phyloP scores from a whole-genome alignment of 306 rosid species.

The Styphnolobium japonicum region DNA sequence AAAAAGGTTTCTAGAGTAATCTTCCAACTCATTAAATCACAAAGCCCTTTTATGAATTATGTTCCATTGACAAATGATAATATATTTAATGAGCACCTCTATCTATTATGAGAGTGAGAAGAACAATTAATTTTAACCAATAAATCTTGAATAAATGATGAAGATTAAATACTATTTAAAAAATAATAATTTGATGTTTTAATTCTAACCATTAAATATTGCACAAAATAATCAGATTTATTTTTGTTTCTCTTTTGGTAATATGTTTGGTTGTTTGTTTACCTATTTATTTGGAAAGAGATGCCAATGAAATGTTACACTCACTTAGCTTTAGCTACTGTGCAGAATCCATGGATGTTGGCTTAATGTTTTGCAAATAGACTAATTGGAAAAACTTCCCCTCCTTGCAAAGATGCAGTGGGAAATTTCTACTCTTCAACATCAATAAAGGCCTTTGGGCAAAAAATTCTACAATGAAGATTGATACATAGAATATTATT shows the following conservation, averaged over 20 bases:
- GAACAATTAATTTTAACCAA: too few species aligned
- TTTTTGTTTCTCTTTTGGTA: background rate
- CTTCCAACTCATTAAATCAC: too few species aligned
- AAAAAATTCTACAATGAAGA: constrained; percentile 42
- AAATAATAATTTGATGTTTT: too few species aligned
- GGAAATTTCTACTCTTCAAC: constrained; percentile 14
- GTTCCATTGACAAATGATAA: too few species aligned
- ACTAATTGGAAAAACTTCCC: background rate
- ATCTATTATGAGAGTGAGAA: too few species aligned
- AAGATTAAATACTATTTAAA: too few species aligned
- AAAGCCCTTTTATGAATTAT: too few species aligned
- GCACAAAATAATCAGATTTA: too few species aligned
- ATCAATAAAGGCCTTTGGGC: constrained; percentile 20
- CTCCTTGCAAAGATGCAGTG: background rate
- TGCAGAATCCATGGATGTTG: background rate
- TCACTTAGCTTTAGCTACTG: background rate
- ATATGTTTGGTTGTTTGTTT: background rate
- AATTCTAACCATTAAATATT: too few species aligned
- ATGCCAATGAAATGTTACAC: background rate
- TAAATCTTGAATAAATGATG: too few species aligned
- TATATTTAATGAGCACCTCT: too few species aligned
- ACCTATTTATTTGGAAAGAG: background rate
- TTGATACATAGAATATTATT: constrained; percentile 24
- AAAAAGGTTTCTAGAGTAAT: too few species aligned
- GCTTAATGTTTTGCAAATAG: background rate